A percentile compares a stretch with the other conserved stretches of the same genome.
phyloP scores from a whole-genome alignment of 2,329 filamentous ascomycete species.

The Microdochium bolleyi region DNA sequence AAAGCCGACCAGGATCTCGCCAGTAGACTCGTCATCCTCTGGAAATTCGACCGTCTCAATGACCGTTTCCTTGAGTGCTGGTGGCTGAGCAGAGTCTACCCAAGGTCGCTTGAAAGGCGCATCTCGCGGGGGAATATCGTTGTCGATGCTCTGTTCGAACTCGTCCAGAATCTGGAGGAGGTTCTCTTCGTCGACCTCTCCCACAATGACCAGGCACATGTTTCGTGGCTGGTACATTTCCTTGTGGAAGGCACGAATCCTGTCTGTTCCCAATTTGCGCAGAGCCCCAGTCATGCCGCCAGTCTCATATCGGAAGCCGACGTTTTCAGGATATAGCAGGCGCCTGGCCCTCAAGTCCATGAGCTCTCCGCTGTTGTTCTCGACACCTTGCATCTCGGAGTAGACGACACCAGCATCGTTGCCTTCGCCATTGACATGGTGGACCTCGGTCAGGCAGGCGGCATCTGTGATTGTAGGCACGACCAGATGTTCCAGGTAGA shows the following conservation, averaged over 20 bases:
- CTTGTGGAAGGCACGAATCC: constrained; percentile 88
- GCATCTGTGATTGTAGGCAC: constrained; percentile 88
- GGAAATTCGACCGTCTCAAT: constrained; percentile 83
- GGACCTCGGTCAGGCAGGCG: constrained; percentile 89
- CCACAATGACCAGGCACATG: constrained; percentile 83
- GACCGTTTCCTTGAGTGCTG: constrained; percentile 61
- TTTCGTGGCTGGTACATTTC: constrained; percentile 99
- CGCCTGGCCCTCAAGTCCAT: constrained; percentile 80
- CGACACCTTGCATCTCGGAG: constrained; percentile 95
- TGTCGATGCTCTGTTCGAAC: constrained; percentile 81
- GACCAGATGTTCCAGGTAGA: constrained; percentile 92
- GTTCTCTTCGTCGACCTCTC: constrained; percentile 77
- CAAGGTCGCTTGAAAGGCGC: constrained; percentile 80
- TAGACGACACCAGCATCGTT: constrained; percentile 97
- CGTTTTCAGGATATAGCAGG: constrained; percentile 76
- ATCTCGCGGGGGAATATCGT: constrained; percentile 68
- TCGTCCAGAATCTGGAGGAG: constrained; percentile 74
- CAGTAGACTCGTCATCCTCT: constrained; percentile 90
- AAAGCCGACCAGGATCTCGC: constrained; percentile 80
- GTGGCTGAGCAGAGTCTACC: constrained; percentile 78
- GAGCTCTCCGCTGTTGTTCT: constrained; percentile 76
- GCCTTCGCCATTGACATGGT: constrained; percentile 87
- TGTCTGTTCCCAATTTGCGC: constrained; percentile 75
- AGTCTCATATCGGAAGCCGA: constrained; percentile 96
- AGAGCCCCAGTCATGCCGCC: constrained; percentile 93